These are phyloP conservation scores for Carex cristatella DNA, from an alignment of 176 grass and related monocot genomes.

Conservation along the genomic window DNA sequence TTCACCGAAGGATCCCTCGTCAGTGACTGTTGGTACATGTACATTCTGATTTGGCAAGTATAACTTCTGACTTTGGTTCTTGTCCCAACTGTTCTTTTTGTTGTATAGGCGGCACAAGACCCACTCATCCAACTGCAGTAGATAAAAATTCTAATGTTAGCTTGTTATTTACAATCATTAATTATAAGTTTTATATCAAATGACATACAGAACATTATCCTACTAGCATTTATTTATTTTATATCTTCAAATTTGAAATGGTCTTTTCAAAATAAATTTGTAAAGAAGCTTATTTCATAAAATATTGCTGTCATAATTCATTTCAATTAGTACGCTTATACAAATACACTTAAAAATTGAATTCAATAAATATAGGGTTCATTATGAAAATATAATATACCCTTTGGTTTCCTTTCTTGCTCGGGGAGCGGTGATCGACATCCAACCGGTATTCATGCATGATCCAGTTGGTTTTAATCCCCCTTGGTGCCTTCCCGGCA, in stretches of 20 bases:
- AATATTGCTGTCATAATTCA: background rate
- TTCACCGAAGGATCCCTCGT: background rate
- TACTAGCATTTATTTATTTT: background rate
- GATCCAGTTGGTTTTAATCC: slow-evolving; percentile 47
- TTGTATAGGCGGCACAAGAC: slow-evolving; percentile 44
- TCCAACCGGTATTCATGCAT: slow-evolving; percentile 49
- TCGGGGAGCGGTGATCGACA: slow-evolving; percentile 19
- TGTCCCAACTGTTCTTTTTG: slow-evolving; percentile 29
- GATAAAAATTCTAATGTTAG: slow-evolving; percentile 5
- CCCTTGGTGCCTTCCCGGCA: slow-evolving; percentile 38
- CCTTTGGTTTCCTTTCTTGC: slow-evolving; percentile 29
- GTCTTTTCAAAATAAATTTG: background rate
- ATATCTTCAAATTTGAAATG: too few species aligned
- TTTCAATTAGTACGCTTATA: background rate
- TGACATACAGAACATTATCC: too few species aligned
- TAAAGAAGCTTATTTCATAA: background rate
- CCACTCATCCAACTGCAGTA: slow-evolving; percentile 38
- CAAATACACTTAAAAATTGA: background rate
- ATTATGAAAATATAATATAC: slow-evolving; percentile 12
- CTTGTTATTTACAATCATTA: background rate
- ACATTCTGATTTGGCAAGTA: background rate
- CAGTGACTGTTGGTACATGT: background rate
- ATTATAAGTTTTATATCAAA: too few species aligned
- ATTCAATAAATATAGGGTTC: background rate
- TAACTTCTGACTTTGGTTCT: background rate